Conservation (phyloP, 192 early-diverging fungal genomes). For the Pilobolus umbonatus region DNA sequence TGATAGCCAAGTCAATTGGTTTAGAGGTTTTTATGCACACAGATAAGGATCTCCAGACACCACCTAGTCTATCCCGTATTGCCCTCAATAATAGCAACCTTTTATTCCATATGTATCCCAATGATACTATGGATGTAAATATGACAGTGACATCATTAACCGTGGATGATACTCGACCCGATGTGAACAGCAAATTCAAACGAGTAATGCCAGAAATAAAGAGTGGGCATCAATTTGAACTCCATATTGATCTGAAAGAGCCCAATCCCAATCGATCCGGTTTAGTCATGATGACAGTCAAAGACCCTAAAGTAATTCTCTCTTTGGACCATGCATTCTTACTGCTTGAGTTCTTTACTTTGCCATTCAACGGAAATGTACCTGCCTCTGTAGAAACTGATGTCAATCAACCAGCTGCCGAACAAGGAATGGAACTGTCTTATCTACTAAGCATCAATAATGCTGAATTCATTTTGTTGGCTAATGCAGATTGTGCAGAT, state of each 20-base stretch:
- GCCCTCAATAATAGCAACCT: conserved; percentile 45
- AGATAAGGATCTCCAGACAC: conserved; percentile 42
- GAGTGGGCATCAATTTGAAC: conserved; percentile 57
- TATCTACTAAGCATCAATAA: conserved; percentile 76
- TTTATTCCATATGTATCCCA: conserved; percentile 52
- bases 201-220: conserved; percentile 74
- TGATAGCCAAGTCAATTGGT: conserved; percentile 66
- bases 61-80: conserved; percentile 48
- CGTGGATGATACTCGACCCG: conserved; percentile 75
- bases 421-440: conserved; percentile 39
- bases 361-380: conserved; percentile 39
- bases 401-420: neutral
- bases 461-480: conserved; percentile 83
- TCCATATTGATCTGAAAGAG: conserved; percentile 41
- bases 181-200: conserved; percentile 71
- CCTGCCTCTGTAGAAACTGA: neutral
- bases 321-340: conserved; percentile 84
- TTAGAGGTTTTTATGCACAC: conserved; percentile 77
- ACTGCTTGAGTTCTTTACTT: conserved; percentile 72
- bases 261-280: conserved; percentile 40
- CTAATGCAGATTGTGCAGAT: conserved; percentile 56
- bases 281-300: conserved; percentile 68
- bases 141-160: conserved; percentile 64
- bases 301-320: conserved; percentile 79
- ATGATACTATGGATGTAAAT: conserved; percentile 65